Percentiles rank a stretch among this genome's conserved stretches.
phyloP scores from a whole-genome alignment of 106 monocot genomes.

The Apostasia shenzhenica region DNA sequence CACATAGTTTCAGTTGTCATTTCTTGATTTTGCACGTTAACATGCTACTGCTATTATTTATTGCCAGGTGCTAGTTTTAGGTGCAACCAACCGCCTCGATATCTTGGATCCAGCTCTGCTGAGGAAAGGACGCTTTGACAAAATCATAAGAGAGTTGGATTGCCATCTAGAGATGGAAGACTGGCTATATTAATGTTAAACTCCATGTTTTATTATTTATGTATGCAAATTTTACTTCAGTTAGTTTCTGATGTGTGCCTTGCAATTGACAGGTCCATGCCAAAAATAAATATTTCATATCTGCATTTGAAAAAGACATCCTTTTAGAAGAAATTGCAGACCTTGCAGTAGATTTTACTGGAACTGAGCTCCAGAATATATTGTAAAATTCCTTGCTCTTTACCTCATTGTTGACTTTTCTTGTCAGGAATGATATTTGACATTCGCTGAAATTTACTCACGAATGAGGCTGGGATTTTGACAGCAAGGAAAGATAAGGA shows the following conservation, averaged over 20 bases:
- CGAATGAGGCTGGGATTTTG: slow-evolving; percentile 89
- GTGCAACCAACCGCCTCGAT: slow-evolving; percentile 82
- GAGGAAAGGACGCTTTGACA: slow-evolving; percentile 85
- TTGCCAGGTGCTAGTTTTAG: slow-evolving; percentile 67
- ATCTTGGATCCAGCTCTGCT: slow-evolving; percentile 80
- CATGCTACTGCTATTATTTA: neutral
- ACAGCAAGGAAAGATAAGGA: slow-evolving; percentile 81
- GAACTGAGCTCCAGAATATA: slow-evolving; percentile 90
- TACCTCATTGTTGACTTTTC: neutral
- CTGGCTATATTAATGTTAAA: slow-evolving; percentile 67
- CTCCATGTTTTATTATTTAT: neutral
- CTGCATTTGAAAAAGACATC: slow-evolving; percentile 48
- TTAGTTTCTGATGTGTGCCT: neutral
- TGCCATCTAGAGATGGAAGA: slow-evolving; percentile 83
- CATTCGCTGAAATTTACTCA: slow-evolving; percentile 19
- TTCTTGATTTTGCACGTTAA: slow-evolving; percentile 1
- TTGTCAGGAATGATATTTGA: neutral
- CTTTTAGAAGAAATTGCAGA: slow-evolving; percentile 79
- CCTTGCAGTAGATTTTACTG: slow-evolving; percentile 76
- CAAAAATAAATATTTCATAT: slow-evolving; percentile 72
- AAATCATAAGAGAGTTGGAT: slow-evolving; percentile 85
- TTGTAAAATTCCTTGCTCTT: slow-evolving; percentile 33
- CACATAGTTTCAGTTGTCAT: neutral
- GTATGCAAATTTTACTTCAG: too few species aligned
- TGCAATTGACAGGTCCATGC: slow-evolving; percentile 56